A percentile compares a stretch with the other conserved stretches of the same genome.
These are phyloP conservation scores for Trametes cubensis DNA, from an alignment of 768 basidiomycete genomes.

Conservation along the genomic window DNA sequence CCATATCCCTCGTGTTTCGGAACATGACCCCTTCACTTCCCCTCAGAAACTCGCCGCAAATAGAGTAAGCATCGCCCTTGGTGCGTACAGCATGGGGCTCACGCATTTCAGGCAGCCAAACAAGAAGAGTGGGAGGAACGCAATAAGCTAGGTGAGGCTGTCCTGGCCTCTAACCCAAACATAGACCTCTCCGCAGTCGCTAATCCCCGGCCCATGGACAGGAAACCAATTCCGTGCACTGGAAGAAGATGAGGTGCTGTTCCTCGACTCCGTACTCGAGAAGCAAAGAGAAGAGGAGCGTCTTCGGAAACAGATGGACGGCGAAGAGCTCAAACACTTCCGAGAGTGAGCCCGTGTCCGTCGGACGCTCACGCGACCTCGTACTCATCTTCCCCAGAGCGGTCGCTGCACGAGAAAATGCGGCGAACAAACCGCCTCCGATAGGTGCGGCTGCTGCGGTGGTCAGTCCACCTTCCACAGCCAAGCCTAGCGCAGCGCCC, in stretches of 20 bases:
- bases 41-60: slow-evolving; percentile 87
- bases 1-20: slow-evolving; percentile 20
- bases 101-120: slow-evolving; percentile 67
- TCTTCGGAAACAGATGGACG: slow-evolving; percentile 71
- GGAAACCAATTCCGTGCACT: slow-evolving; percentile 89
- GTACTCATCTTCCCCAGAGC: slow-evolving; percentile 43
- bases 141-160: slow-evolving; percentile 61
- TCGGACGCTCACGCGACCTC: not conserved
- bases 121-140: slow-evolving; percentile 95
- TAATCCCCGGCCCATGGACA: slow-evolving; percentile 31
- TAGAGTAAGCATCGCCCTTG: slow-evolving; percentile 52
- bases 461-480: slow-evolving; percentile 32
- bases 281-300: slow-evolving; percentile 77
- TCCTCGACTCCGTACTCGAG: slow-evolving; percentile 81
- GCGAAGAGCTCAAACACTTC: slow-evolving; percentile 77
- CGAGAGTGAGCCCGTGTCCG: slow-evolving; percentile 56
- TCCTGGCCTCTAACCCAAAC: not conserved
- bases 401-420: slow-evolving; percentile 69
- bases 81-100: slow-evolving; percentile 22
- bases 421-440: slow-evolving; percentile 39
- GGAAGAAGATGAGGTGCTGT: slow-evolving; percentile 90
- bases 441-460: slow-evolving; percentile 34
- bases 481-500: slow-evolving; percentile 30
- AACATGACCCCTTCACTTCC: slow-evolving; percentile 10
- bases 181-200: not conserved